Evolutionary conservation across 1,284 basidiomycete genomes (phyloP).

Genomic region (Rhodotorula mucilaginosa): DNA sequence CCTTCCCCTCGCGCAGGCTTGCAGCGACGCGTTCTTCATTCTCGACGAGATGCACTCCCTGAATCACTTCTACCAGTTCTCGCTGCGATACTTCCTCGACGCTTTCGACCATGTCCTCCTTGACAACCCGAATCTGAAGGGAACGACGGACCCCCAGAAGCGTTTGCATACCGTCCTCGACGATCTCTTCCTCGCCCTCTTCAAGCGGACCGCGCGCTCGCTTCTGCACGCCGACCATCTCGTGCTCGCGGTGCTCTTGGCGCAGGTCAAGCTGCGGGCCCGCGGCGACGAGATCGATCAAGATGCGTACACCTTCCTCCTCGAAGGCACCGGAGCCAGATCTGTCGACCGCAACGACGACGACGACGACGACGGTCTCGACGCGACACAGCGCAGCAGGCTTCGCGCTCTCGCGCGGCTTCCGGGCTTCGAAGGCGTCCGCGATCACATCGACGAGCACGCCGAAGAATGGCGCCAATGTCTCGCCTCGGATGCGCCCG

Average conservation of each 20-base stretch:
- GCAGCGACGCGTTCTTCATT: slow-evolving; percentile 96
- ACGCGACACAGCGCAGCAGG: slow-evolving; percentile 64
- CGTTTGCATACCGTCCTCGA: slow-evolving; percentile 81
- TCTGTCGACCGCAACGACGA: background rate
- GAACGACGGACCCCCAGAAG: slow-evolving; percentile 67
- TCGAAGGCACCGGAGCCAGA: slow-evolving; percentile 63
- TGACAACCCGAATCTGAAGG: slow-evolving; percentile 82
- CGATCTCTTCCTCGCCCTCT: slow-evolving; percentile 88
- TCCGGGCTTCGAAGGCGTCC: slow-evolving; percentile 72
- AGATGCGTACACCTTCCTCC: slow-evolving; percentile 83
- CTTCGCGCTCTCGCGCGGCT: slow-evolving; percentile 47
- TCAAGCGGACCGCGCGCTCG: slow-evolving; percentile 84
- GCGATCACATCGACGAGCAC: slow-evolving; percentile 64
- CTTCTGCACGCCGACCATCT: slow-evolving; percentile 88
- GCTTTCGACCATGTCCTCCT: slow-evolving; percentile 94
- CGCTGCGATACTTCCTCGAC: slow-evolving; percentile 93
- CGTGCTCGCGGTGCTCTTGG: slow-evolving; percentile 83
- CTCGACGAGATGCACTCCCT: slow-evolving; percentile 89
- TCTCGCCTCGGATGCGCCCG: slow-evolving; percentile 68
- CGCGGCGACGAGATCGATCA: slow-evolving; percentile 63
- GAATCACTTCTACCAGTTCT: slow-evolving; percentile 99
- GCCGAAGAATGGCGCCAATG: slow-evolving; percentile 74
- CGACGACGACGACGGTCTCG: slow-evolving; percentile 30
- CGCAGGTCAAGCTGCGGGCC: slow-evolving; percentile 77
- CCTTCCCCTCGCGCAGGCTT: slow-evolving; percentile 89